Percentiles rank a stretch among this genome's conserved stretches.
These are phyloP conservation scores for Paramecium sonneborni DNA, from an alignment of 73 alveolate genomes.

Conservation along the genomic window DNA sequence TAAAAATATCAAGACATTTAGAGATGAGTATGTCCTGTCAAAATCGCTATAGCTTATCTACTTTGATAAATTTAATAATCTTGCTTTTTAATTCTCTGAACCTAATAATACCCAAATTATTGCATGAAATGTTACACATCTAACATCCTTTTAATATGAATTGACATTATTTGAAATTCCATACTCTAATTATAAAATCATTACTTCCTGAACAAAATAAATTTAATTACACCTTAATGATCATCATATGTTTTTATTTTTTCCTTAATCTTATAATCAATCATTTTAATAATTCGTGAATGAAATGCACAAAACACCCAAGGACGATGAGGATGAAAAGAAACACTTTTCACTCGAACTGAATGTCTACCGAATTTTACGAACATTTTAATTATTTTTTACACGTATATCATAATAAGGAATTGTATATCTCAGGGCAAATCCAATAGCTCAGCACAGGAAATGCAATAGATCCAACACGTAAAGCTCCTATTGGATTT, in stretches of 20 bases:
- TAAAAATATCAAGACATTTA: constrained; percentile 98
- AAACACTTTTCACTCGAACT: constrained; percentile 94
- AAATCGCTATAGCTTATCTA: constrained; percentile 79
- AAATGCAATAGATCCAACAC: not conserved
- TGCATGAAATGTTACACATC: constrained; percentile 97
- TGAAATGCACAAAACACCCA: constrained; percentile 90
- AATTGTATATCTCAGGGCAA: constrained; percentile 19
- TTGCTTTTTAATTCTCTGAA: constrained; percentile 77
- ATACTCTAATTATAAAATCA: constrained; percentile 95
- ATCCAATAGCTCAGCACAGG: not conserved
- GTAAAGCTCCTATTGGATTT: not conserved
- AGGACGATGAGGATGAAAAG: constrained; percentile 96
- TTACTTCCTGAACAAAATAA: constrained; percentile 98
- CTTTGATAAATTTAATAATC: constrained; percentile 99
- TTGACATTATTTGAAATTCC: constrained; percentile 77
- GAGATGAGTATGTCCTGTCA: constrained; percentile 98
- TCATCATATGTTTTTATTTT: constrained; percentile 76
- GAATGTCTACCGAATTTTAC: constrained; percentile 94
- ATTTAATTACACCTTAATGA: constrained; percentile 89
- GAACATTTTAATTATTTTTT: constrained; percentile 43
- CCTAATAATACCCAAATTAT: constrained; percentile 98
- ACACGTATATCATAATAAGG: constrained; percentile 27
- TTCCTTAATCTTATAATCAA: constrained; percentile 90
- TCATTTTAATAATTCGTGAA: constrained; percentile 93
- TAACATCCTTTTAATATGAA: constrained; percentile 89